phyloP scores from a whole-genome alignment of 1,284 basidiomycete genomes.

The Heliocybe sulcata region DNA sequence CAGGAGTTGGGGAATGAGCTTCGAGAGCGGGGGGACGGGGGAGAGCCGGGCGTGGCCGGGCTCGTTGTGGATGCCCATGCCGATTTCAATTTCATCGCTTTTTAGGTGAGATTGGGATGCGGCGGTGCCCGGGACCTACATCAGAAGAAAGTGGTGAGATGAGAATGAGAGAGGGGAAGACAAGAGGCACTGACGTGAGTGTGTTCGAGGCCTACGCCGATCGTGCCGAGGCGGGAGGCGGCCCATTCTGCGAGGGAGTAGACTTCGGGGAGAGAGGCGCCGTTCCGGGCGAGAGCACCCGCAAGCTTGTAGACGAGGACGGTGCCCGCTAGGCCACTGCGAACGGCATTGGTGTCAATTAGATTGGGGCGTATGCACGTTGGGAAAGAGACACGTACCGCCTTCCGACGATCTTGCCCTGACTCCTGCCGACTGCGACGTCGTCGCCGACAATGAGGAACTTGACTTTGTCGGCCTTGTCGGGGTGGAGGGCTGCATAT shows the following conservation, averaged over 20 bases:
- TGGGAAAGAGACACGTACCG: constrained; percentile 29
- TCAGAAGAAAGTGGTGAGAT: background rate
- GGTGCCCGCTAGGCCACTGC: constrained; percentile 82
- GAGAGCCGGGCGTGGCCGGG: constrained; percentile 69
- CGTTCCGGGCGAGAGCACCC: constrained; percentile 72
- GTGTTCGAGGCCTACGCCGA: constrained; percentile 90
- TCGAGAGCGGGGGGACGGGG: constrained; percentile 60
- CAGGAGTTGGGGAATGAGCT: constrained; percentile 70
- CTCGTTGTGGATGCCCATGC: constrained; percentile 93
- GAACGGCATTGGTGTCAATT: background rate
- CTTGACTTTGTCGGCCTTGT: constrained; percentile 60
- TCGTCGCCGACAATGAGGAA: constrained; percentile 91
- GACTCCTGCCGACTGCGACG: constrained; percentile 77
- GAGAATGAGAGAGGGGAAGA: constrained; percentile 2
- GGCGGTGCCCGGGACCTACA: constrained; percentile 76
- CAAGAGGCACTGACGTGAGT: constrained; percentile 59
- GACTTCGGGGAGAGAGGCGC: constrained; percentile 70
- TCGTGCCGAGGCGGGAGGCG: constrained; percentile 64
- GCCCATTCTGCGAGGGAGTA: constrained; percentile 65
- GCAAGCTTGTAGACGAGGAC: constrained; percentile 91
- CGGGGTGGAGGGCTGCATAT: constrained; percentile 64
- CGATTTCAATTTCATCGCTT: constrained; percentile 74
- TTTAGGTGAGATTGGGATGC: constrained; percentile 51
- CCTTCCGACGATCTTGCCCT: constrained; percentile 78
- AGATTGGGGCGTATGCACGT: background rate